Evolutionary conservation across 306 rosid species (phyloP), one percentile per base, ranked within the genome.

Genomic region (Trifolium fragiferum): DNA sequence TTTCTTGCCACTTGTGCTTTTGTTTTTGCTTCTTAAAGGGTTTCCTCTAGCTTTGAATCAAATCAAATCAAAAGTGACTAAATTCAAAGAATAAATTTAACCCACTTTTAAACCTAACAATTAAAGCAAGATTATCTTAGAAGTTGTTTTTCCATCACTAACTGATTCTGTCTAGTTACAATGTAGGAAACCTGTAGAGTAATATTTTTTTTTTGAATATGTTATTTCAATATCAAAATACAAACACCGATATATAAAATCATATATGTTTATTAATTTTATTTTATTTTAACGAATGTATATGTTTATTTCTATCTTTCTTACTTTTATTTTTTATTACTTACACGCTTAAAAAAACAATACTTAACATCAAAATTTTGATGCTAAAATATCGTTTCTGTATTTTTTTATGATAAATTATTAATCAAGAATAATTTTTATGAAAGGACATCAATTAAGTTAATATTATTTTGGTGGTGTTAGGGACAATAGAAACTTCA

Each of bases 131-230:
- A 35, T 66, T 66, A 21, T 46, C 46, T 46, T 35, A 46, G 20
- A 44, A 77, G 43, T 59, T 69, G 15, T 20, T 77, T 76, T 60
- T 35, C 40, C 7, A 50, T 50, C 47, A 50, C 37, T 69, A 50
- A 49, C 6, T 70, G 58, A 78, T 78, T 70, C 58, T 77, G 81
- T n/a, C 76, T 25, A 32, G 76, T 69, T 60, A 69, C 81, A 68
- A 68, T 20, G 81, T 77, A 68, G 13, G 74, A 32, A 53, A 19
- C 38, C 13, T 68, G 60, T 68, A 46, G 68, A 7, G 61, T 75
- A 64, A 64, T 64, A 44, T 27, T 57, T 54, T 27, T 25, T 1
- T 7, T 25, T 25, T 3, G 0, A 37, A 37, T 37, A 37, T 37
- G 10, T 37, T 37, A 30, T 37, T 37, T 37, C 2, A 37, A 37